Conservation (phyloP, 176 grass and related monocot species). For the Aegilops tauschii region DNA sequence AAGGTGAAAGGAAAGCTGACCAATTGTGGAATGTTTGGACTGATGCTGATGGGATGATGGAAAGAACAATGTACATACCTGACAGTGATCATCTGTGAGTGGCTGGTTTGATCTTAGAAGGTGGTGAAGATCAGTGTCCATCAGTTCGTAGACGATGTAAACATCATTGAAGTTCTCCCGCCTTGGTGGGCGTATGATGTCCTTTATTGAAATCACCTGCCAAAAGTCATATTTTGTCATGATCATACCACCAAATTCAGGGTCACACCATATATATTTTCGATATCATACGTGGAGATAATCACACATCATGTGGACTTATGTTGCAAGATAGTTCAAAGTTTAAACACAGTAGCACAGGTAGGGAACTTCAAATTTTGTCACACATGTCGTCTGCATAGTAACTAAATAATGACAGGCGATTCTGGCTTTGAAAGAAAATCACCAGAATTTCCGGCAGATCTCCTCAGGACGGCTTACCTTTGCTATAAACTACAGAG, state of each 20-base stretch:
- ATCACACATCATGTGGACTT: background rate
- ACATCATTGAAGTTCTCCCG: conserved; percentile 97
- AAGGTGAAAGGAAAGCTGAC: background rate
- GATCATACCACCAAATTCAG: background rate
- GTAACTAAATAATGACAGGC: background rate
- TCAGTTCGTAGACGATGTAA: conserved; percentile 91
- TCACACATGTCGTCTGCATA: background rate
- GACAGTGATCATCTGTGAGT: conserved; percentile 93
- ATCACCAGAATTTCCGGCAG: conserved; percentile 52
- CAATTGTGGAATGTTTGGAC: background rate
- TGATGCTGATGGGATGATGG: background rate
- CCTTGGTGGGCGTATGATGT: conserved; percentile 92
- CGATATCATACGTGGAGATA: background rate
- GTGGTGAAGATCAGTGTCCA: conserved; percentile 97
- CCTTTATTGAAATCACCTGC: conserved; percentile 93
- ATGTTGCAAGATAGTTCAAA: background rate
- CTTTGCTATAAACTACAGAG: conserved; percentile 43
- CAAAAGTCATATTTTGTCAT: conserved; percentile 1
- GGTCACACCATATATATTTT: background rate
- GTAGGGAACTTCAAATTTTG: background rate
- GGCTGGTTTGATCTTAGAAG: conserved; percentile 84
- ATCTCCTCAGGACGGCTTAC: conserved; percentile 39
- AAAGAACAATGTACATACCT: conserved; percentile 52
- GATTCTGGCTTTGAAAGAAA: conserved; percentile 23
- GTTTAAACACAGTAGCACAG: background rate